A percentile compares a stretch with the other conserved stretches of the same genome.
These are phyloP conservation scores for Picea abies DNA, from an alignment of 83 land plant genomes.

Conservation along the genomic window DNA sequence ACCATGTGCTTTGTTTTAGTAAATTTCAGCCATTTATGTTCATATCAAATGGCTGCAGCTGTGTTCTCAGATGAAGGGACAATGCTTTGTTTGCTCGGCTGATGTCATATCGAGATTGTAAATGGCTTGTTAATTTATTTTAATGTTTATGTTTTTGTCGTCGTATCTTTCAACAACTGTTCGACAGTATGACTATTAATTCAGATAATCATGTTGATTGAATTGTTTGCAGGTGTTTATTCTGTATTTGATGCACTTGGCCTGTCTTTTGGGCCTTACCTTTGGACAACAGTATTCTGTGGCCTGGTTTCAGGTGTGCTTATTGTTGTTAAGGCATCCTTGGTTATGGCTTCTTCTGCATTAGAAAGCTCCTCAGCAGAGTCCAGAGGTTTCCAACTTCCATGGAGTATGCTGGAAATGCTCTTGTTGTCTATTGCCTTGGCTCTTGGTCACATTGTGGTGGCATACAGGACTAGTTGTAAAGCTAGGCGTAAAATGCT, in stretches of 20 bases:
- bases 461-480: conserved; percentile 39
- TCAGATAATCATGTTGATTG: not conserved
- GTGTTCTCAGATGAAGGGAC: not conserved
- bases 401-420: conserved; percentile 25
- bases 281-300: conserved; percentile 26
- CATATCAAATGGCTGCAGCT: not conserved
- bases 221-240: conserved; percentile 29
- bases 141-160: too few species aligned
- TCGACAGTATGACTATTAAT: not conserved
- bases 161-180: not conserved
- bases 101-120: too few species aligned
- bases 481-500: conserved; percentile 47
- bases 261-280: conserved; percentile 41
- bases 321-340: conserved; percentile 23
- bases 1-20: not conserved
- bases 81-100: not conserved
- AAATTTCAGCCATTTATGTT: not conserved
- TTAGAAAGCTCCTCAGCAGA: not conserved
- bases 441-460: conserved; percentile 38
- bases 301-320: conserved; percentile 26
- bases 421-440: conserved; percentile 35
- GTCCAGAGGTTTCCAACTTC: not conserved
- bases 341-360: conserved; percentile 18
- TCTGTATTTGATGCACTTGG: conserved; percentile 33
- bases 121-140: too few species aligned